A percentile compares a stretch with the other conserved stretches of the same genome.
Evolutionary conservation across 768 basidiomycete species (phyloP).

Genomic region (Ephemerocybe angulata): DNA sequence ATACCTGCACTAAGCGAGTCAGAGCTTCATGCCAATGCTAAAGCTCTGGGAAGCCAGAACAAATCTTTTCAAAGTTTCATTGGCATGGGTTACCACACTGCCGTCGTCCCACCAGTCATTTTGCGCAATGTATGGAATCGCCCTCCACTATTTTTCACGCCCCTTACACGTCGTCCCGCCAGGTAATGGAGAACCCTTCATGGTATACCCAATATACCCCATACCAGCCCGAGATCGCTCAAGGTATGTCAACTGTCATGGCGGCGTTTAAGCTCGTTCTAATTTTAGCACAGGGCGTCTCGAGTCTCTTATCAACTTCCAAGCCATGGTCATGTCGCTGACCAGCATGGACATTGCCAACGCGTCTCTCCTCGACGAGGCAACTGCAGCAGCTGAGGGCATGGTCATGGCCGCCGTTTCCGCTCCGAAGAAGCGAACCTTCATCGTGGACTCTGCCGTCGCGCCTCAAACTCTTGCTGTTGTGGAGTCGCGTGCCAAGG

Average conservation of each 20-base stretch:
- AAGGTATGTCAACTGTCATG: slow-evolving; percentile 54
- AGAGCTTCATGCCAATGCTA: slow-evolving; percentile 73
- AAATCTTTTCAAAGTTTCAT: slow-evolving; percentile 89
- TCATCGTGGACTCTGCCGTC: slow-evolving; percentile 81
- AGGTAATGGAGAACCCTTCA: slow-evolving; percentile 92
- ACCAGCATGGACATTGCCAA: slow-evolving; percentile 95
- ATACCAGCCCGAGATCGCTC: slow-evolving; percentile 97
- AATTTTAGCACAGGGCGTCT: slow-evolving; percentile 64
- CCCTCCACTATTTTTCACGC: not conserved
- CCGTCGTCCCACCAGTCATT: slow-evolving; percentile 94
- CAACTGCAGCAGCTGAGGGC: slow-evolving; percentile 91
- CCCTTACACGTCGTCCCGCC: not conserved
- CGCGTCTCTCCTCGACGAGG: slow-evolving; percentile 92
- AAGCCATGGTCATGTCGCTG: slow-evolving; percentile 93
- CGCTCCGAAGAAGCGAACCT: slow-evolving; percentile 71
- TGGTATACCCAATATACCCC: slow-evolving; percentile 99
- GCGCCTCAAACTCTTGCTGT: slow-evolving; percentile 89
- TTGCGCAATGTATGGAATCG: slow-evolving; percentile 67
- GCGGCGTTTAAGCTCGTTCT: not conserved
- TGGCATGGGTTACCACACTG: slow-evolving; percentile 96
- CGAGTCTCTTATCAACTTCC: slow-evolving; percentile 94
- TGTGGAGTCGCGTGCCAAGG: slow-evolving; percentile 85
- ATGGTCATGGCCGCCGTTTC: slow-evolving; percentile 92
- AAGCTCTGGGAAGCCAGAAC: slow-evolving; percentile 74
- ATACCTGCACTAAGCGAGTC: slow-evolving; percentile 83